Conservation (phyloP, 1,284 basidiomycete species). For the Athelia sp. region DNA sequence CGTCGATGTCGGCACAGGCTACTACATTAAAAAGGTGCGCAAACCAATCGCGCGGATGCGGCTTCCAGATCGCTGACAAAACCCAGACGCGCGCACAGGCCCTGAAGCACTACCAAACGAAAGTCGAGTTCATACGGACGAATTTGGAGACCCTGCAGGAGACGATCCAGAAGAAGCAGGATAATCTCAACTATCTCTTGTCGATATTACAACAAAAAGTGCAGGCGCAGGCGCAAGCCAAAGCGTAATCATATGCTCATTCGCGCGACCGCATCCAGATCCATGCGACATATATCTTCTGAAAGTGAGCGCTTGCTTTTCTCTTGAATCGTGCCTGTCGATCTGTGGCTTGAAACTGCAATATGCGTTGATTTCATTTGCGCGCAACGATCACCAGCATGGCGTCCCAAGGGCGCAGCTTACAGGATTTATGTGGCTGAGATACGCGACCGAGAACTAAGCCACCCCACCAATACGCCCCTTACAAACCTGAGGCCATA, state of each 20-base stretch:
- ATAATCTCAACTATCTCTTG: slow-evolving; percentile 75
- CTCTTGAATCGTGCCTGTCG: too few species aligned
- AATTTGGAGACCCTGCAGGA: slow-evolving; percentile 84
- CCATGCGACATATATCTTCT: too few species aligned
- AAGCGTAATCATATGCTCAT: too few species aligned
- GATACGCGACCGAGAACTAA: slow-evolving; percentile 72
- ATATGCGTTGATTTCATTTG: neutral
- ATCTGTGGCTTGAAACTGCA: too few species aligned
- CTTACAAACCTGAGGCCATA: slow-evolving; percentile 72
- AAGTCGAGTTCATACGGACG: slow-evolving; percentile 72
- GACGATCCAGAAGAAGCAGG: slow-evolving; percentile 85
- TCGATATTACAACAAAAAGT: slow-evolving; percentile 78
- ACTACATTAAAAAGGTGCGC: slow-evolving; percentile 90
- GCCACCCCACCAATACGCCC: slow-evolving; percentile 89
- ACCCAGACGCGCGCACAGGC: slow-evolving; percentile 81
- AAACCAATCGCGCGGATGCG: too few species aligned
- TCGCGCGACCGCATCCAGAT: too few species aligned
- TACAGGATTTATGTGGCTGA: neutral
- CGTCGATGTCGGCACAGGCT: slow-evolving; percentile 95
- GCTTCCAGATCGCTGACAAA: slow-evolving; percentile 2
- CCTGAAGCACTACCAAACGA: slow-evolving; percentile 67
- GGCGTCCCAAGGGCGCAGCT: slow-evolving; percentile 44
- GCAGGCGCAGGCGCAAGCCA: slow-evolving; percentile 38
- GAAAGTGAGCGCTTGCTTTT: too few species aligned
- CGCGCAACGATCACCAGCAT: slow-evolving; percentile 13